Evolutionary conservation across 768 basidiomycete genomes (phyloP).

Genomic region (Suillus ampliporus): DNA sequence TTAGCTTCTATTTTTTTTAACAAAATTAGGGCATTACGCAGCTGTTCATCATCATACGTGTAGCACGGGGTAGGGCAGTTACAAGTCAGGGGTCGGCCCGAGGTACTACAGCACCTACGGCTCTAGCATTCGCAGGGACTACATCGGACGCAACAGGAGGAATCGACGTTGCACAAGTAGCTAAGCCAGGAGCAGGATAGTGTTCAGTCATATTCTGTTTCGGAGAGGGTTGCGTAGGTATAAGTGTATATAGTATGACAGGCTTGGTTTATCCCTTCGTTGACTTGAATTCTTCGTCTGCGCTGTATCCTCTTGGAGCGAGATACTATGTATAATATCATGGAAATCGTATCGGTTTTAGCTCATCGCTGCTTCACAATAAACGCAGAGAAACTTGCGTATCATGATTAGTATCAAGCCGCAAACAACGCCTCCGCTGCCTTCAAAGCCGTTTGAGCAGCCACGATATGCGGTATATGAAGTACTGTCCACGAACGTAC

Average conservation of each 20-base stretch:
- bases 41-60: constrained; percentile 5
- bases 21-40: not conserved
- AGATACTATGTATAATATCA: not conserved
- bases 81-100: not conserved
- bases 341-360: not conserved
- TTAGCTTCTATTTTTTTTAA: not conserved
- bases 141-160: not conserved
- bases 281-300: not conserved
- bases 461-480: too few relatives aligned
- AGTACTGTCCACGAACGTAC: too few relatives aligned
- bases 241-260: not conserved
- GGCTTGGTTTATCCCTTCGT: not conserved
- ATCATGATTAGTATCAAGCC: too few relatives aligned
- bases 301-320: not conserved
- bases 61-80: not conserved
- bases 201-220: not conserved
- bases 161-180: not conserved
- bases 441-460: too few relatives aligned
- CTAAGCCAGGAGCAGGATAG: not conserved
- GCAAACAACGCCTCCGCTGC: too few relatives aligned
- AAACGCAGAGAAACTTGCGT: not conserved
- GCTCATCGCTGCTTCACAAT: not conserved
- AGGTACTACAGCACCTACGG: not conserved
- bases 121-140: not conserved
- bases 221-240: not conserved